Percentiles rank a stretch among this genome's conserved stretches.
Evolutionary conservation across 73 alveolate genomes (phyloP).

Genomic region (Paramecium biaurelia): DNA sequence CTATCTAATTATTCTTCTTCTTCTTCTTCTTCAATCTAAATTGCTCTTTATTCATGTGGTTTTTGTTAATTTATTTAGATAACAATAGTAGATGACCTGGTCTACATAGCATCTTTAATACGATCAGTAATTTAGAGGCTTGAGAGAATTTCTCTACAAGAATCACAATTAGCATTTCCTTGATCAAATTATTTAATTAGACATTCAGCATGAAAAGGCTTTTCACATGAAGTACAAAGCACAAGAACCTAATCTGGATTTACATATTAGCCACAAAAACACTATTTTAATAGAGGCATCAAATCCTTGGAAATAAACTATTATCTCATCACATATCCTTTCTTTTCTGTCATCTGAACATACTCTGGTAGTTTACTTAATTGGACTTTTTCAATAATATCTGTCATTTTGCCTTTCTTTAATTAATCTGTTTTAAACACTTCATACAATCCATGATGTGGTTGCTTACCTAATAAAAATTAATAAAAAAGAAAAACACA

Average conservation of each 20-base stretch:
- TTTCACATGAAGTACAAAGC: neutral
- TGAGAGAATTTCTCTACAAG: neutral
- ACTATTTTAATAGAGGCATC: neutral
- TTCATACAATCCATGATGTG: slow-evolving; percentile 44
- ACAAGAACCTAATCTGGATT: neutral
- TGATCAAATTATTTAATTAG: neutral
- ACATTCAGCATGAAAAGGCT: slow-evolving; percentile 32
- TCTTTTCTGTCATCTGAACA: neutral
- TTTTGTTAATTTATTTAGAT: neutral
- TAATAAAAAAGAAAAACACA: slow-evolving; percentile 4
- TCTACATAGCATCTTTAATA: neutral
- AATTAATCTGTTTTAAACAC: slow-evolving; percentile 33
- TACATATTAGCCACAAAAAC: slow-evolving; percentile 5
- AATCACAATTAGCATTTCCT: slow-evolving; percentile 1
- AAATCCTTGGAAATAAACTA: neutral
- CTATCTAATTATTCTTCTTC: neutral
- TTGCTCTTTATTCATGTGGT: neutral
- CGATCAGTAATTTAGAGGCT: neutral
- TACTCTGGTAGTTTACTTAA: neutral
- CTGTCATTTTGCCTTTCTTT: neutral
- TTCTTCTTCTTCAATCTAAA: slow-evolving; percentile 28
- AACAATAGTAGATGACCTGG: neutral
- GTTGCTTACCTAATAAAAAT: slow-evolving; percentile 39
- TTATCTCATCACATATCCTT: slow-evolving; percentile 9
- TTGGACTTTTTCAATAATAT: neutral